These are phyloP conservation scores for Malus sylvestris DNA, from an alignment of 306 rosid species.

Conservation along the genomic window DNA sequence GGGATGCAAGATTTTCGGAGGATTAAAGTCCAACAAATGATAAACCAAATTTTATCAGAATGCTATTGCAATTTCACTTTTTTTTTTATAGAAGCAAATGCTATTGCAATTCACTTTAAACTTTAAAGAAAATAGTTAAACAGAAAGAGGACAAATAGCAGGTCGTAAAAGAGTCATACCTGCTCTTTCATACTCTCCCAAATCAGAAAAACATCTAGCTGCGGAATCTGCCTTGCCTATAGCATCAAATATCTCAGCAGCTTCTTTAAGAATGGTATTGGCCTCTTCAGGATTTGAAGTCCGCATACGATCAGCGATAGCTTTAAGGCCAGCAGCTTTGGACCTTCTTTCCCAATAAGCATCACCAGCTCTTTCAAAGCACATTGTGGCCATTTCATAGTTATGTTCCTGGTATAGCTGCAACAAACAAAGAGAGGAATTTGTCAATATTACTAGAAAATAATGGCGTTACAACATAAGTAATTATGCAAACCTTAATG, in stretches of 20 bases:
- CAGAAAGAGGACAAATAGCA: not conserved
- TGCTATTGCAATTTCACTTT: no score
- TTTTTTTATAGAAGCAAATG: no score
- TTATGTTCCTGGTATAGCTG: conserved; percentile 59
- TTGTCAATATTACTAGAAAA: not conserved
- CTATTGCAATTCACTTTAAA: no score
- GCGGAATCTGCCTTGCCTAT: conserved; percentile 58
- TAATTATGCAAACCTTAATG: conserved; percentile 40
- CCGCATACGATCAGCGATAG: conserved; percentile 39
- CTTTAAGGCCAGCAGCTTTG: conserved; percentile 59
- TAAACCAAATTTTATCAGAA: no score
- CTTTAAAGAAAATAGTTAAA: no score
- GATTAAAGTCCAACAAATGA: not conserved
- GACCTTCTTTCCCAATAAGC: conserved; percentile 65
- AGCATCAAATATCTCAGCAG: conserved; percentile 58
- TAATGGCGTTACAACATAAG: not conserved
- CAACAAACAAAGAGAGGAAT: not conserved
- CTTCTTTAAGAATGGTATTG: conserved; percentile 54
- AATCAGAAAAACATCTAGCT: conserved; percentile 57
- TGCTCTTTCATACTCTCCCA: conserved; percentile 61
- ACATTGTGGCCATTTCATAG: conserved; percentile 65
- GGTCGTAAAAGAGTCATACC: conserved; percentile 28
- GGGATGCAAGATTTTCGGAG: not conserved
- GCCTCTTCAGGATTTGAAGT: conserved; percentile 36
- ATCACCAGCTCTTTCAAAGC: conserved; percentile 74